Percentiles rank a stretch among this genome's conserved stretches.
Evolutionary conservation across 345 rosid genomes (phyloP).

Genomic region (Corchorus olitorius): DNA sequence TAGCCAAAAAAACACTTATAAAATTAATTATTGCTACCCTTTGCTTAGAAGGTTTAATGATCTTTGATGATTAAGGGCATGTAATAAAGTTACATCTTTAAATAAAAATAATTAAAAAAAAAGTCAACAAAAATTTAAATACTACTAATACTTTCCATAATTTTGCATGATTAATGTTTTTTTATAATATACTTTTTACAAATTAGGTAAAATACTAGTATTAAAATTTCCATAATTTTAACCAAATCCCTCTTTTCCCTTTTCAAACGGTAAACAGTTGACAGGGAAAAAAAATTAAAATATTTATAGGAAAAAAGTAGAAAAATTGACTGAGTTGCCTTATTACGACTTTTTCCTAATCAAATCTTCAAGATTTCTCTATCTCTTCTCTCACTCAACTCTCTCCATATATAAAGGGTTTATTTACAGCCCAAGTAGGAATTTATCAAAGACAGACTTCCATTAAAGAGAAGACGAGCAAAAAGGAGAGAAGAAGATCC

Average conservation of each 20-base stretch:
- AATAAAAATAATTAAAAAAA: too few relatives aligned
- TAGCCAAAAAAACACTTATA: too few relatives aligned
- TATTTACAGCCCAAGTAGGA: not conserved
- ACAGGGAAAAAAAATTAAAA: not conserved
- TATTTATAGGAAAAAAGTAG: not conserved
- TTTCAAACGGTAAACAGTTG: not conserved
- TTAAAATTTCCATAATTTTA: not conserved
- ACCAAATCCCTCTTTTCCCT: not conserved
- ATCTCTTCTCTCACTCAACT: not conserved
- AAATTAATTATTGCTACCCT: not conserved
- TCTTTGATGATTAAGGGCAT: not conserved
- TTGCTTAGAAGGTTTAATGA: not conserved
- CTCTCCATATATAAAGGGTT: not conserved
- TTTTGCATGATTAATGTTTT: too few relatives aligned
- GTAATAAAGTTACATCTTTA: not conserved
- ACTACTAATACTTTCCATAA: too few relatives aligned
- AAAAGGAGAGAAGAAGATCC: constrained; percentile 17
- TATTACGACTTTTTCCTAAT: constrained; percentile 11
- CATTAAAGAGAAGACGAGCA: not conserved
- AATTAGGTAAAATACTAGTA: too few relatives aligned
- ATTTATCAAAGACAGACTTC: not conserved
- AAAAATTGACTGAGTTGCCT: constrained; percentile 29
- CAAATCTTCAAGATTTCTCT: not conserved
- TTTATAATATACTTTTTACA: too few relatives aligned
- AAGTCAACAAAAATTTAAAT: too few relatives aligned